Base-by-base conservation (phyloP, 352 stramenopile species). In the Pythium aristosporum region DNA sequence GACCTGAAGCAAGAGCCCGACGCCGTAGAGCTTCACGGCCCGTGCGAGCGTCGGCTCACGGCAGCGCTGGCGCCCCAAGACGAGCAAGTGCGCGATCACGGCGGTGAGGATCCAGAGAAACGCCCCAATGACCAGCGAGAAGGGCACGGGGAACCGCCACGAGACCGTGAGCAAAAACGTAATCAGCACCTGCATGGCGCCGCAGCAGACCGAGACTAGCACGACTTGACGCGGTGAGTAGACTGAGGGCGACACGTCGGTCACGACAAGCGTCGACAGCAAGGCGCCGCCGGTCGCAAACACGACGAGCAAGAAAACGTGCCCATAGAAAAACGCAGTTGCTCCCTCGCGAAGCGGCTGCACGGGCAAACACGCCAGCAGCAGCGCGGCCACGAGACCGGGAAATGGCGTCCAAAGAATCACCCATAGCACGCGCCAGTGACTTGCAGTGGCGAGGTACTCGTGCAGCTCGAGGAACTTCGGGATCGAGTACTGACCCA, bases 391-490 rank as follows among this genome's bases (percentile, higher is more conserved):
- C 11, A 63, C 8, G 23, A 73, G 50, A 5, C 66, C 55, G 1
- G 61, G 66, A 10, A 68, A 11, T 10, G 66, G 66, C 16, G 66
- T 68, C 16, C 12, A 30, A 15, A 63, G 2, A 30, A 68, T 54
- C 20, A 58, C 48, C 12, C 20, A 39, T 0, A 36, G 18, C 5
- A 42, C 60, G 16, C 61, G 66, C 42, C 48, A 48, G 0, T 10
- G 46, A 47, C 16, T 57, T 5, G 39, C 36, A 7, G 7, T 44
- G 2, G n/a, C 16, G 15, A 50, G 39, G 55, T 68, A 72, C 7
- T 18, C 11, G 21, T 72, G 41, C 21, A 71, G 47, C 6, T 50
- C 65, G 39, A 71, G 43, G 48, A 68, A 68, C 30, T 68, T 68
- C 9, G 39, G 23, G 39, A 55, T 21, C 23, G 62, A 68, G 43